These are phyloP conservation scores for Blastocystis sp. DNA, from an alignment of 352 stramenopile species.

Conservation along the genomic window DNA sequence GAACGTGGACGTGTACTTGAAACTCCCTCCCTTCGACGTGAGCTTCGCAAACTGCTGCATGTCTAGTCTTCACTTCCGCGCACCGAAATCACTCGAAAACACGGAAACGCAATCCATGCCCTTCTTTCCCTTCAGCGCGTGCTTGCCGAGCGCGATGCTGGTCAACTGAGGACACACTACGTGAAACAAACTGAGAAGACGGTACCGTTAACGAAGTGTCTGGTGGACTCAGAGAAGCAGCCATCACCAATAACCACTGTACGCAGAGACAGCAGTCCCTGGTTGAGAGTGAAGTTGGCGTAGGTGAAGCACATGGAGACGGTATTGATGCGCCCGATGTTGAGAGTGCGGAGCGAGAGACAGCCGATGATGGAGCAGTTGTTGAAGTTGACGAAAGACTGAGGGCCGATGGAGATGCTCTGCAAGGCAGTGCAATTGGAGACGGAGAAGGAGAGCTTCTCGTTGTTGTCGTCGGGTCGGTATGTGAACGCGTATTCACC, in stretches of 20 bases:
- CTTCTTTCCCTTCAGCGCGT: too few relatives aligned
- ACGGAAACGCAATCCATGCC: too few relatives aligned
- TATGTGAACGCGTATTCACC: neutral
- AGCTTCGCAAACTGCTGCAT: too few relatives aligned
- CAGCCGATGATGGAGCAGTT: neutral
- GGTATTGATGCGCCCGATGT: neutral
- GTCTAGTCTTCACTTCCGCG: too few relatives aligned
- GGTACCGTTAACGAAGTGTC: too few relatives aligned
- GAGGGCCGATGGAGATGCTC: neutral
- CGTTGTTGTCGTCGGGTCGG: neutral
- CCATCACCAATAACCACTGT: neutral
- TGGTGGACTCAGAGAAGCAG: neutral
- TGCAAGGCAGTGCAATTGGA: neutral
- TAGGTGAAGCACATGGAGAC: constrained; percentile 8
- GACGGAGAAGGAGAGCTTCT: neutral
- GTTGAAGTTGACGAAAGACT: neutral
- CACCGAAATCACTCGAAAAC: too few relatives aligned
- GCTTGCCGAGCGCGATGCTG: too few relatives aligned
- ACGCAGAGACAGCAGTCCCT: neutral
- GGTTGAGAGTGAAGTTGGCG: neutral
- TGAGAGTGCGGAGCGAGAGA: neutral
- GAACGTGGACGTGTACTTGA: too few relatives aligned
- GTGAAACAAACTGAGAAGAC: too few relatives aligned
- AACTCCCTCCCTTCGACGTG: too few relatives aligned
- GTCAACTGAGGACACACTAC: too few relatives aligned